Evolutionary conservation across 768 basidiomycete species (phyloP), one percentile per base, ranked within the genome.

Genomic region (Pleurotus djamor): DNA sequence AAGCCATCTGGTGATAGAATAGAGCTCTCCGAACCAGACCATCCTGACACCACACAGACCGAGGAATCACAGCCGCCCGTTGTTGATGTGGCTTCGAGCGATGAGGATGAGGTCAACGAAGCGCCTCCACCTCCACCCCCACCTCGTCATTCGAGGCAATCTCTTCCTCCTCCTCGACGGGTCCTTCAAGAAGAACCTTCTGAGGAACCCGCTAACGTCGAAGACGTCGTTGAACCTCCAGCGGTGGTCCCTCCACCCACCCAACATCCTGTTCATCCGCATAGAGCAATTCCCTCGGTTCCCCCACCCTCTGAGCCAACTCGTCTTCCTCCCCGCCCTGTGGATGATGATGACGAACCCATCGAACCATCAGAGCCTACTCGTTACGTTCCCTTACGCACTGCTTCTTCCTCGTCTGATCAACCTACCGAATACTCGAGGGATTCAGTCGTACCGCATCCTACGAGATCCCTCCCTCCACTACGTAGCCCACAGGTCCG

Each of bases 151-250:
- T 60, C 34, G 43, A 63, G 52, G 60, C 63, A 12, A 35, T 64
- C 32, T 59, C 61, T 60, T 28, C 65, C 68, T 57, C 69, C 70
- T 4, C 68, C 65, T 33, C 64, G 61, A 32, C 60, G 61, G 4
- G 35, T 64, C 17, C 28, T 63, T 12, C 60, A 54, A 14, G 55
- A 60, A 34, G 34, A 52, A 4, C 55, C 56, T 8, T 59, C 58
- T n/a, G 36, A 54, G 16, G 57, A 60, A 44, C 38, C 49, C 28
- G 48, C 61, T 13, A 49, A 60, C 9, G 56, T 33, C 28, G 52
- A 52, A 16, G 61, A 62, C 5, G 48, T 61, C 8, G 63, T 49
- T 60, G 58, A 5, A 32, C 58, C 2, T 1, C 52, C 16, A 36
- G 36, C 41, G 16, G 4, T 47, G 16, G 45, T 41, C 28, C 56